Base-by-base conservation (phyloP, 331 rosid genomes). In the Pyrus hybrid region DNA sequence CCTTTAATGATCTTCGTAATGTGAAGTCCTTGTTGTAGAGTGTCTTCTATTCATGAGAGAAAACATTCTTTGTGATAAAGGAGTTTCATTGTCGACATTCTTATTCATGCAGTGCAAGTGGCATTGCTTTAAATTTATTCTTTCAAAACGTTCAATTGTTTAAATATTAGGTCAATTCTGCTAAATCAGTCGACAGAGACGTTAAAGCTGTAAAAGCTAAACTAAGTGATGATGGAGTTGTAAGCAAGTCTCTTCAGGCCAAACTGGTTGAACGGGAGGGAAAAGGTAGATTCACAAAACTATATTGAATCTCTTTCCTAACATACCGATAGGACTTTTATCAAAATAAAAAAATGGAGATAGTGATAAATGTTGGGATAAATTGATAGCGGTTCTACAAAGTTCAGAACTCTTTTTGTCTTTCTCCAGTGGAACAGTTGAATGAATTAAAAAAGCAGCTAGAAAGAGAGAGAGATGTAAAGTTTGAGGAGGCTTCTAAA, bases 241-340 rank as follows among this genome's bases (percentile, higher is more conserved):
- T 82, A 69, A 93, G 87, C 53, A 93, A 90, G 83, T 86, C 98
- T 58, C 98, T 93, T 26, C 93, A 93, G 33, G 91, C 88, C 43
- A 89, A 87, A 73, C 43, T 88, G 88, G 85, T 81, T 68, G 96
- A 93, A 78, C 76, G 80, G 69, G 88, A 85, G 70, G 85, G 84
- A 80, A 90, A 83, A 89, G 93, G 98, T 93, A 73, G 8, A 29
- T 68, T 67, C 58, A 53, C 63, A 41, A 41, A 41, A 10, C 5
- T 41, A 49, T 0, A 51, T 74, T 16, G 26, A 41, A 30, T 67
- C 58, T 7, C 79, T 28, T 80, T 25, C 57, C 33, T 74, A 68
- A 47, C 67, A 41, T 32, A 45, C 57, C 30, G 60, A 79, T 60
- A 62, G 70, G 58, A 20, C 58, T 53, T 53, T 41, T 41, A 41